phyloP scores from a whole-genome alignment of 345 rosid genomes.

The Tarenaya hassleriana region DNA sequence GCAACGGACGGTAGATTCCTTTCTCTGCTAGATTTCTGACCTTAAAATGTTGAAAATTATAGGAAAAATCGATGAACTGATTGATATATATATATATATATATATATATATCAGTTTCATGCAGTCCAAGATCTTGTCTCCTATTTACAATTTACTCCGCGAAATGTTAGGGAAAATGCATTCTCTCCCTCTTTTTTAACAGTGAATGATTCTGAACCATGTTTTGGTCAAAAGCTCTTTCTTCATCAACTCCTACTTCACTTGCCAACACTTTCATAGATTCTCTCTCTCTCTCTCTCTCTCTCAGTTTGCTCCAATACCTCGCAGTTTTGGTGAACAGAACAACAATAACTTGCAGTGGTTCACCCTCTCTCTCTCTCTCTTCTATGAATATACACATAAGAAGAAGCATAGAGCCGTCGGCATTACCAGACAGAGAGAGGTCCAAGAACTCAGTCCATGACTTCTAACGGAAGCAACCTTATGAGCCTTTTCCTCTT shows the following conservation, averaged over 20 bases:
- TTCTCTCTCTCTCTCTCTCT: constrained; percentile 19
- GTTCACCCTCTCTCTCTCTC: constrained; percentile 50
- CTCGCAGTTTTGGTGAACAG: constrained; percentile 51
- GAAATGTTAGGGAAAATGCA: background rate
- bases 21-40: no score
- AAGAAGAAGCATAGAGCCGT: constrained; percentile 14
- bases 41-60: no score
- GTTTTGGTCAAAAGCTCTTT: background rate
- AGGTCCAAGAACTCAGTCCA: constrained; percentile 23
- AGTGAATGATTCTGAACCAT: background rate
- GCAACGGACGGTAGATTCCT: no score
- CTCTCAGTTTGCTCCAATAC: constrained; percentile 25
- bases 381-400: constrained; percentile 30
- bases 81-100: no score
- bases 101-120: background rate
- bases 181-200: constrained; percentile 6
- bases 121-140: background rate
- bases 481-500: constrained; percentile 19
- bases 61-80: no score
- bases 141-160: no score
- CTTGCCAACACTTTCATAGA: background rate
- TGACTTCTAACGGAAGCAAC: constrained; percentile 27
- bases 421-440: constrained; percentile 10
- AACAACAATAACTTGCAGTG: constrained; percentile 51
- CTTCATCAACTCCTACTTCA: background rate